Base-by-base conservation (phyloP, 495 filamentous ascomycete species). In the Neurospora tetraspora region DNA sequence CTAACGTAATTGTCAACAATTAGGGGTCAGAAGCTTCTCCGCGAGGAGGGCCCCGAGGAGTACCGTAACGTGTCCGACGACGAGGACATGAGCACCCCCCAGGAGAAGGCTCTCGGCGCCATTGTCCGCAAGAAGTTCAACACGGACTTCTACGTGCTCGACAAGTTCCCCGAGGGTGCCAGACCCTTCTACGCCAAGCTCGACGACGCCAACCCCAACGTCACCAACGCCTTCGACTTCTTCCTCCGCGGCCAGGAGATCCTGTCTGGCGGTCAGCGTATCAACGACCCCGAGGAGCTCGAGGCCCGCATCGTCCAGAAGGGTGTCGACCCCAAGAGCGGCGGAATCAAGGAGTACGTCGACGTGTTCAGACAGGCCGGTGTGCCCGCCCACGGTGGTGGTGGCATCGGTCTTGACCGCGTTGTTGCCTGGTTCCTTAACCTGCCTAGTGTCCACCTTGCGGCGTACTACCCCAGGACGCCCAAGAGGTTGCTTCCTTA, bases 161-260 rank as follows among this genome's bases (percentile, higher is more conserved):
- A 97, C 85, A 92, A 96, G 83, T 97, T 93, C 87, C 94, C 94
- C 71, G 91, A 94, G 80, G 80, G 85, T 53, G 90, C 94, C 36
- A 89, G 94, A 31, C 94, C 94, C 42, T 97, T 97, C 85, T 97
- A 97, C 82, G 93, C 94, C 78, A 92, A 94, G 86, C 89, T 91
- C 72, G 90, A 92, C 79, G 87, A 90, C 10, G 74, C 86, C 69
- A 88, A 91, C 81, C 84, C 90, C 72, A 84, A 85, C 38, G 87
- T 93, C 77, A 92, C 89, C 70, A 95, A 96, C 82, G 91, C 90
- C 6, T 97, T 93, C 84, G 94, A 97, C 83, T 93, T 97, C 86
- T 94, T 96, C 86, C 77, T 97, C 91, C 90, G 94, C 75, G 92
- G 92, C 23, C 92, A 97, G 82, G 94, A 95, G 82, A 94, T 96